Conservation (phyloP, 1,284 basidiomycete species). For the Pseudozyma sp. region DNA sequence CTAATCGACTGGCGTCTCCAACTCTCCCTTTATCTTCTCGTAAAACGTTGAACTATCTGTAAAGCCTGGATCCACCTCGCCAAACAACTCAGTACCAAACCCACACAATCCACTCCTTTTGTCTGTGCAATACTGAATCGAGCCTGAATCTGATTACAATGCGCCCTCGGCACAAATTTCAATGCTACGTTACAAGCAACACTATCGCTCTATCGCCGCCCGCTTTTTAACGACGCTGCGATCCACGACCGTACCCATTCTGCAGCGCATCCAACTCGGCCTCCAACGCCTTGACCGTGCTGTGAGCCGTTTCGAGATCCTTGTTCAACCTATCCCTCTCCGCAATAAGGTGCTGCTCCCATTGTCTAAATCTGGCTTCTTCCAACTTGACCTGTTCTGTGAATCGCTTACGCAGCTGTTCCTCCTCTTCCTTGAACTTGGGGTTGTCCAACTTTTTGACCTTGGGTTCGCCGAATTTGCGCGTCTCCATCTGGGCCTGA, state of each 20-base stretch:
- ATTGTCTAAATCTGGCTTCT: slow-evolving; percentile 96
- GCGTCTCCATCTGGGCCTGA: slow-evolving; percentile 98
- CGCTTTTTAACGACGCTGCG: slow-evolving; percentile 52
- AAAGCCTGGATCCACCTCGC: neutral
- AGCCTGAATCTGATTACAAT: neutral
- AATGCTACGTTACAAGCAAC: neutral
- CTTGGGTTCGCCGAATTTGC: slow-evolving; percentile 98
- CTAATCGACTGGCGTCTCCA: too few relatives aligned
- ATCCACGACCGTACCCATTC: slow-evolving; percentile 55
- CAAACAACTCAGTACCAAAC: neutral
- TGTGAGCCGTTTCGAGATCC: slow-evolving; percentile 67
- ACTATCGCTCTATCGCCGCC: neutral
- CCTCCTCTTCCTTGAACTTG: slow-evolving; percentile 99
- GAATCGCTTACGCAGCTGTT: slow-evolving; percentile 93
- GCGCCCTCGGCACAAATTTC: neutral
- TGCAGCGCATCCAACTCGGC: slow-evolving; percentile 61
- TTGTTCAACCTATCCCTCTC: slow-evolving; percentile 68
- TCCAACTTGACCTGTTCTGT: slow-evolving; percentile 99
- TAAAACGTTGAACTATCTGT: too few relatives aligned
- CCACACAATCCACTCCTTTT: neutral
- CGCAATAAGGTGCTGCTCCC: slow-evolving; percentile 92
- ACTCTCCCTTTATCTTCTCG: too few relatives aligned
- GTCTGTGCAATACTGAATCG: neutral
- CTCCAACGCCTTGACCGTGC: slow-evolving; percentile 67
- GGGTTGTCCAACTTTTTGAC: slow-evolving; percentile 99